These are phyloP conservation scores for Silene uniflora DNA, from an alignment of 148 eudicot species.

Conservation along the genomic window DNA sequence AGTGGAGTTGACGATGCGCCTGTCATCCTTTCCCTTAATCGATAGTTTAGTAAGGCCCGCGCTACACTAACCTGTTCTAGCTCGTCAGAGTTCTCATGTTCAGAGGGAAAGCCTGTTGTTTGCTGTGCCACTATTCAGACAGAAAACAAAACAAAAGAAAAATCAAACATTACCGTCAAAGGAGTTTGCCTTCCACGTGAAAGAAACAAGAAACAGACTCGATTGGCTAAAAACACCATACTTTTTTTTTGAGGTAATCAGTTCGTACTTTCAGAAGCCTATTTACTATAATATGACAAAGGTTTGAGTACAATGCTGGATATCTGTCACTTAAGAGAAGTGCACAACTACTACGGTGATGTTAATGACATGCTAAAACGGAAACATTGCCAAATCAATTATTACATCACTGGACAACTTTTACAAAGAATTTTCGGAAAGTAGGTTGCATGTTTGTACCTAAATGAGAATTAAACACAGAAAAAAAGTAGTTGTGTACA, in stretches of 20 bases:
- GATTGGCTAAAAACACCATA: too few species aligned
- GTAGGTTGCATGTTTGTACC: background rate
- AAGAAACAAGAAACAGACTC: too few species aligned
- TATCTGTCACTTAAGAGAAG: background rate
- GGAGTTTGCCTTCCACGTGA: background rate
- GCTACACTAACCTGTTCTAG: constrained; percentile 79
- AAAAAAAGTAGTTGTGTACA: background rate
- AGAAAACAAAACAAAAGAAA: background rate
- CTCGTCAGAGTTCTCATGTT: constrained; percentile 63
- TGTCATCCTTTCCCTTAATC: constrained; percentile 51
- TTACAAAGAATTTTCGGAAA: background rate
- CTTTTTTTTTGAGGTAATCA: too few species aligned
- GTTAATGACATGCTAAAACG: background rate
- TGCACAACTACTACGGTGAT: background rate
- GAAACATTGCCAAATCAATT: background rate
- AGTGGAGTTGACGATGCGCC: constrained; percentile 30
- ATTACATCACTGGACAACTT: background rate
- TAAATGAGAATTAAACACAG: background rate
- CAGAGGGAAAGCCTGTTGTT: constrained; percentile 51
- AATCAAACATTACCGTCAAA: constrained; percentile 11
- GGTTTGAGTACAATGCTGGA: background rate
- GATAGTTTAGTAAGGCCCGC: constrained; percentile 62
- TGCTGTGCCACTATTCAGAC: constrained; percentile 59
- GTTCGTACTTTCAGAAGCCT: background rate
- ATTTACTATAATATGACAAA: background rate